phyloP scores from a whole-genome alignment of 495 filamentous ascomycete genomes.

The Podospora pseudocomata region DNA sequence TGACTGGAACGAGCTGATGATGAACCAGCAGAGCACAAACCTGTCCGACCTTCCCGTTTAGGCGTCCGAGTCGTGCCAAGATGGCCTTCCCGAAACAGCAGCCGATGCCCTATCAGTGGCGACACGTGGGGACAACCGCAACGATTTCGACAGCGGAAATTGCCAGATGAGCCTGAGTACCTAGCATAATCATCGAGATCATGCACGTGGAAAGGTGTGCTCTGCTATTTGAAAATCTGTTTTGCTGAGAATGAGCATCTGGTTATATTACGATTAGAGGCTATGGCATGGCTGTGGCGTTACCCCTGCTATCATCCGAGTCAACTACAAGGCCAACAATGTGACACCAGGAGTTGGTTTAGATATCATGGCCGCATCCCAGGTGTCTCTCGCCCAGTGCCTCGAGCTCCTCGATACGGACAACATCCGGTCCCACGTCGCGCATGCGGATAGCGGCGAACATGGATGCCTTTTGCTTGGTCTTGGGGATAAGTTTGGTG shows the following conservation, averaged over 20 bases:
- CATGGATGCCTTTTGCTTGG: conserved; percentile 17
- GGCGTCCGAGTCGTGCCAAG: background rate
- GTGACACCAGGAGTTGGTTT: background rate
- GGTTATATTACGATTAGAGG: background rate
- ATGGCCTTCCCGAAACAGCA: conserved; percentile 5
- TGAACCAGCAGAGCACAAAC: background rate
- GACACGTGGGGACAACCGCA: background rate
- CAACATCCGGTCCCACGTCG: conserved; percentile 6
- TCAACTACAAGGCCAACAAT: background rate
- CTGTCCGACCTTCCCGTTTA: background rate
- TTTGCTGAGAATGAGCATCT: background rate
- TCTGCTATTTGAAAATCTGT: background rate
- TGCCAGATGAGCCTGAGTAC: background rate
- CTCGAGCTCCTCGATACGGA: conserved; percentile 18
- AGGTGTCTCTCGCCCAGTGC: conserved; percentile 20
- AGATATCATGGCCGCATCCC: conserved; percentile 22
- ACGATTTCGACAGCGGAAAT: too few relatives aligned
- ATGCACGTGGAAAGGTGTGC: background rate
- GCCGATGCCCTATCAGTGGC: background rate
- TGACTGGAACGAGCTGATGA: background rate
- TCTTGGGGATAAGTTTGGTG: conserved; percentile 39
- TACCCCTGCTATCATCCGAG: background rate
- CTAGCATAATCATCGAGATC: background rate
- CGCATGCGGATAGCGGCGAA: conserved; percentile 9
- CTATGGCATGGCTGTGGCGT: background rate